Conservation (phyloP, 2,329 filamentous ascomycete genomes). For the Claviceps sorghi region DNA sequence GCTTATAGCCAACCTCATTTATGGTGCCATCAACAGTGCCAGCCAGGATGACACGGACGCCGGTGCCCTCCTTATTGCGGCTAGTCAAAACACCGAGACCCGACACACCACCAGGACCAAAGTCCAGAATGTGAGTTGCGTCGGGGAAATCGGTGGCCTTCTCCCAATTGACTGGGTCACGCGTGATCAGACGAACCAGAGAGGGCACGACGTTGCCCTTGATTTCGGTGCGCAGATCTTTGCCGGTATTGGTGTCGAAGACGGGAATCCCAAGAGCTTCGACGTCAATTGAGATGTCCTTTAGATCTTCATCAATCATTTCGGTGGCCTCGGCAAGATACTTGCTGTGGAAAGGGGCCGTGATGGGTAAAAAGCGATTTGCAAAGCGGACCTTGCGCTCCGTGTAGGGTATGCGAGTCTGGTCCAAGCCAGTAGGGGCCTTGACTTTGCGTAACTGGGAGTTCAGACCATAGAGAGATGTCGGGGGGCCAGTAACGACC, state of each 20-base stretch:
- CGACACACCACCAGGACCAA: conserved; percentile 91
- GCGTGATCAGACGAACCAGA: conserved; percentile 83
- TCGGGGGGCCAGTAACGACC: conserved; percentile 89
- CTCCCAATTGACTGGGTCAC: conserved; percentile 92
- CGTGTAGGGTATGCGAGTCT: conserved; percentile 85
- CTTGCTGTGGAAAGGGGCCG: conserved; percentile 94
- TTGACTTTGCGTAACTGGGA: conserved; percentile 91
- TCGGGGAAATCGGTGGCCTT: conserved; percentile 78
- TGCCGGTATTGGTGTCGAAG: conserved; percentile 77
- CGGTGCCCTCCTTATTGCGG: conserved; percentile 97
- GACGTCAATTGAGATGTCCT: conserved; percentile 62
- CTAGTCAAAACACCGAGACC: conserved; percentile 92
- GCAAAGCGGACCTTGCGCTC: conserved; percentile 93
- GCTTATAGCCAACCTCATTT: conserved; percentile 89
- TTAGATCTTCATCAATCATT: conserved; percentile 75
- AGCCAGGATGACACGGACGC: conserved; percentile 88
- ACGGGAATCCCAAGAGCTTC: conserved; percentile 68
- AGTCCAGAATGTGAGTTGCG: conserved; percentile 90
- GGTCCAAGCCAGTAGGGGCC: conserved; percentile 91
- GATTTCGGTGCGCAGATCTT: conserved; percentile 60
- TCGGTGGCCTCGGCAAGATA: conserved; percentile 73
- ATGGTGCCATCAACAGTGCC: conserved; percentile 87
- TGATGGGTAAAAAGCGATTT: conserved; percentile 94
- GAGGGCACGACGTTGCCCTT: conserved; percentile 70
- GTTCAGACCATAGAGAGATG: conserved; percentile 92